Evolutionary conservation across 2,329 filamentous ascomycete genomes (phyloP), one percentile per base, ranked within the genome.

Genomic region (Monosporascus sp.): DNA sequence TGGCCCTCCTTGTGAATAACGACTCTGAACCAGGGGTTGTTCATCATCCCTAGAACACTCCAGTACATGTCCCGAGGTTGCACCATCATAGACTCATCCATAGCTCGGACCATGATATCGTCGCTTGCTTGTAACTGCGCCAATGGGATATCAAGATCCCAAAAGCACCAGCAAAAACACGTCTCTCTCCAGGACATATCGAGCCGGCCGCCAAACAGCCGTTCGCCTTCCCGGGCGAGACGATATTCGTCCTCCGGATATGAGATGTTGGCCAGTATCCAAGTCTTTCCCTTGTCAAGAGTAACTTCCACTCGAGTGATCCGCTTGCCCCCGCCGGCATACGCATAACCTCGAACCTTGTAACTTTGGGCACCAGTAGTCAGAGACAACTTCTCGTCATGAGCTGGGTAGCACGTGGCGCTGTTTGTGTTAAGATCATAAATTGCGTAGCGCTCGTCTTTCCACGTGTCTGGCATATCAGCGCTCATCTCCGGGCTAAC

Each of bases 21-120:
- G 1, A 97, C 81, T 5, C 92, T 80, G 69, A 88, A 97, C 92
- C 92, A 97, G 0, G 90, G 89, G 63, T 96, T 96, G 72, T 96
- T 96, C 92, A 97, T 96, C 92, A 97, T 97, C 0, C 92, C 91
- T 40, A 96, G 74, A 2, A 96, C 91, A 55, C 85, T 91, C 92
- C 92, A 97, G 72, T 96, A 96, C 89, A 96, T 94, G 64, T 97
- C 92, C 56, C 89, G 80, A 5, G 92, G 92, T 67, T 96, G 91
- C 0, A 89, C 76, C 70, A 88, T 89, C 82, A 96, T 87, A 52
- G 86, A 82, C 59, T 96, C 92, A 61, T 97, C 92, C 91, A 96
- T 96, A 5, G 87, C 87, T 45, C 92, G 80, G 5, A 96, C 85
- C 64, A 95, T 79, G 38, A 97, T 83, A 63, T 91, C 90, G 44